A percentile compares a stretch with the other conserved stretches of the same genome.
These are phyloP conservation scores for Leersia perrieri DNA, from an alignment of 176 grass and related monocot genomes.

Conservation along the genomic window DNA sequence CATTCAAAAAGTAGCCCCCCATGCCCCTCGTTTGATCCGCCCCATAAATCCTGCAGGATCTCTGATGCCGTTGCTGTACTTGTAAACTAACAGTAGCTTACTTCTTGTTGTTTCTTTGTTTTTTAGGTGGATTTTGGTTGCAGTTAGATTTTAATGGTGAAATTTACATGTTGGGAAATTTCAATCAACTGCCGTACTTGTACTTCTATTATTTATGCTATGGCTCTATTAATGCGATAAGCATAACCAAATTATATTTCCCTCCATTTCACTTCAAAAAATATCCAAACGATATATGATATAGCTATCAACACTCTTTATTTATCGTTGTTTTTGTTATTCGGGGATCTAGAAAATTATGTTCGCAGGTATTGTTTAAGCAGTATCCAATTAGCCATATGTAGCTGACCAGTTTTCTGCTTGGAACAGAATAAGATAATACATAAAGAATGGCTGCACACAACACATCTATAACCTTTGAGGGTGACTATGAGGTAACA, in stretches of 20 bases:
- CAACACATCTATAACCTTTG: conserved; percentile 31
- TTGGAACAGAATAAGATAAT: not conserved
- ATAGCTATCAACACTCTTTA: not conserved
- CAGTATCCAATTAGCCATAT: not conserved
- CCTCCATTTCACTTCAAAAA: not conserved
- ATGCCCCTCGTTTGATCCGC: not conserved
- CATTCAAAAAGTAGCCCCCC: no score
- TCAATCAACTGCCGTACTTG: not conserved
- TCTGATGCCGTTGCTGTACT: not conserved
- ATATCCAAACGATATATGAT: not conserved
- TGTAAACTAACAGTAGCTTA: not conserved
- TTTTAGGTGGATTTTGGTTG: not conserved
- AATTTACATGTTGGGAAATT: not conserved
- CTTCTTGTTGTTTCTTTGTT: not conserved
- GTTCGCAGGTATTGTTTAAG: not conserved
- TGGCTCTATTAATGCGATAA: not conserved
- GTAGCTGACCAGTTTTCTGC: not conserved
- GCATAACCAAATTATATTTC: not conserved
- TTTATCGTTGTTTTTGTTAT: not conserved
- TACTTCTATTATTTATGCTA: not conserved
- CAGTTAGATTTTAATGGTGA: not conserved
- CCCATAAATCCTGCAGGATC: not conserved
- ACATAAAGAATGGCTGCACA: conserved; percentile 39
- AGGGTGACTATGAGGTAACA: conserved; percentile 80
- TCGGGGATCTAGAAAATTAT: not conserved